A percentile compares a stretch with the other conserved stretches of the same genome.
phyloP scores from a whole-genome alignment of 1,139 yeast genomes.

The Kodamaea alishanica region DNA sequence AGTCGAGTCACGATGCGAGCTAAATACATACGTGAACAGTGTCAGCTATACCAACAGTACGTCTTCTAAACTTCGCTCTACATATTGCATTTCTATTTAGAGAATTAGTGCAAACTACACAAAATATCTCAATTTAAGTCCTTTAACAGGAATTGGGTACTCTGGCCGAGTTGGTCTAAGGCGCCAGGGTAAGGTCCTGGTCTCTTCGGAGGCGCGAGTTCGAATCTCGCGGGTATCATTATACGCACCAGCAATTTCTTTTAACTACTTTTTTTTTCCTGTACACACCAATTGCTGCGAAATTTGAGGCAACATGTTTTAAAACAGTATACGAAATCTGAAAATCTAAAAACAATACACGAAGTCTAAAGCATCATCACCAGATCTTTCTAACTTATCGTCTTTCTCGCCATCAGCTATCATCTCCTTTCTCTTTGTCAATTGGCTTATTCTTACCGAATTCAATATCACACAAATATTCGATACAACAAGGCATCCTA shows the following conservation, averaged over 20 bases:
- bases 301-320: too few species aligned
- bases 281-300: background rate
- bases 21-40: too few species aligned
- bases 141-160: slow-evolving; percentile 36
- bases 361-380: slow-evolving; percentile 20
- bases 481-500: slow-evolving; percentile 29
- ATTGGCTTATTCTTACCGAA: slow-evolving; percentile 16
- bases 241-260: slow-evolving; percentile 37
- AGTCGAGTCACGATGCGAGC: too few species aligned
- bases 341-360: slow-evolving; percentile 13
- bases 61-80: too few species aligned
- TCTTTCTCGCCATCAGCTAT: slow-evolving; percentile 16
- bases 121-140: background rate
- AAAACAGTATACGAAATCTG: too few species aligned
- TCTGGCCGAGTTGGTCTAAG: slow-evolving; percentile 50
- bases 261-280: slow-evolving; percentile 12
- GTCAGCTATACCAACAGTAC: too few species aligned
- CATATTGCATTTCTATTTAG: too few species aligned
- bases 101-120: too few species aligned
- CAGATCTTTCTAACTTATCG: slow-evolving; percentile 18
- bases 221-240: slow-evolving; percentile 53
- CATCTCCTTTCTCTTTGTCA: slow-evolving; percentile 7
- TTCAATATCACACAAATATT: slow-evolving; percentile 14
- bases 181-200: slow-evolving; percentile 54
- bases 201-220: slow-evolving; percentile 58